Evolutionary conservation across 345 rosid species (phyloP), one percentile per base, ranked within the genome.

Genomic region (Cardamine resedifolia): DNA sequence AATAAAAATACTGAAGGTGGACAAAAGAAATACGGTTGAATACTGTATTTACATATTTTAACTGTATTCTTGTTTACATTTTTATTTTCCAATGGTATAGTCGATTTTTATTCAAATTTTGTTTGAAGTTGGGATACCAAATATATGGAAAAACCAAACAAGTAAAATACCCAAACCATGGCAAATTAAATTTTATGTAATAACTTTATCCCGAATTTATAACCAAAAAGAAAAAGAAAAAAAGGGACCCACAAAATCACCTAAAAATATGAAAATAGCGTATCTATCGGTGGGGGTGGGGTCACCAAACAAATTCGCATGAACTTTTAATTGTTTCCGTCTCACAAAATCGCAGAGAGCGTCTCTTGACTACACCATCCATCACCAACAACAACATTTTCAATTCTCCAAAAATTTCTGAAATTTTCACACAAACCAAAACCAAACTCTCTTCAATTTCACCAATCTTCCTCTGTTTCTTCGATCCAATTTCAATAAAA

Each of bases 211-310:
- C 5, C 44, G 1, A 12, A 39, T 6, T 43, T 15, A 15, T 44
- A n/a, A n/a, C n/a, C n/a, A n/a, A n/a, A n/a, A n/a, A n/a, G n/a
- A n/a, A n/a, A 44, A 2, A n/a, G 14, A 44, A 44, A 44, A 0
- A 4, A n/a, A 44, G 20, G 74, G 76, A 39, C 76, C 69, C 71
- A 73, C 70, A 44, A 55, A 73, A 64, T 64, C 71, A 64, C 71
- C 71, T 45, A 64, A 64, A 64, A 64, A 63, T 34, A 5, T 10
- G 69, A 62, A 71, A 51, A 26, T 24, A 38, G 28, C 74, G 66
- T 38, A 71, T 38, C 53, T 38, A 34, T 33, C 38, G 67, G 34
- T 39, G 23, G 67, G 21, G 44, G 44, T 56, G 64, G 73, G 66
- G 64, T 36, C 39, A 24, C 49, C 33, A 58, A 72, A 53, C 59